Evolutionary conservation across 352 stramenopile species (phyloP), one percentile per base, ranked within the genome.

Genomic region (Phytopythium oedochilum): DNA sequence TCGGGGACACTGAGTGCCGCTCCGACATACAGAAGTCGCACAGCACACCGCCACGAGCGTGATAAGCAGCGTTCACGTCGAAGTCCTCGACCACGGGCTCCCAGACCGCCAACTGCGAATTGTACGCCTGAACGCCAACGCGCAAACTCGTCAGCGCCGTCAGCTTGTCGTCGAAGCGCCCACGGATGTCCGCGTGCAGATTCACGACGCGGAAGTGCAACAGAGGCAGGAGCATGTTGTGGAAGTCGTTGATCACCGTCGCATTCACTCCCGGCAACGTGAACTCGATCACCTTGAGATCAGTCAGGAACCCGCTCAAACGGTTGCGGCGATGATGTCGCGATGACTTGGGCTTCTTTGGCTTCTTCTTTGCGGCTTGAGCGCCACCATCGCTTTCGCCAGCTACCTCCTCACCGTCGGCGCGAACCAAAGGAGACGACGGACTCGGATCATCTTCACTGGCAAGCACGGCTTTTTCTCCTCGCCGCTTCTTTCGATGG

Each of bases 81-180:
- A 92, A 94, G 39, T 94, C 84, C 72, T 94, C 84, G 2, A 94
- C 66, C 1, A 90, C 68, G 11, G 84, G 84, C 34, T 94, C 84
- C 84, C 84, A 94, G 7, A 94, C 84, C 23, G 84, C 84, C 28
- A 94, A 56, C 53, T 92, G 82, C n/a, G 80, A 89, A 52, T 94
- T 94, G 47, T 94, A 94, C 20, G 74, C 83, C 70, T 94, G 84
- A 23, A 94, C 66, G 25, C 79, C 83, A 38, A 89, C 72, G 34
- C 81, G 72, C 7, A 92, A 54, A 58, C 74, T 83, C 10, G 78
- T 62, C 36, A 92, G 57, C 8, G 71, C 78, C 10, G 78, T 88
- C 15, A 87, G 72, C 48, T 78, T 81, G 26, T 82, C 68, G 42
- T 86, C 73, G 20, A 91, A 63, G 4, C 76, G 70, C 26, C 82